A percentile compares a stretch with the other conserved stretches of the same genome.
phyloP scores from a whole-genome alignment of 2,329 filamentous ascomycete genomes.

The Byssoonygena ceratinophila region DNA sequence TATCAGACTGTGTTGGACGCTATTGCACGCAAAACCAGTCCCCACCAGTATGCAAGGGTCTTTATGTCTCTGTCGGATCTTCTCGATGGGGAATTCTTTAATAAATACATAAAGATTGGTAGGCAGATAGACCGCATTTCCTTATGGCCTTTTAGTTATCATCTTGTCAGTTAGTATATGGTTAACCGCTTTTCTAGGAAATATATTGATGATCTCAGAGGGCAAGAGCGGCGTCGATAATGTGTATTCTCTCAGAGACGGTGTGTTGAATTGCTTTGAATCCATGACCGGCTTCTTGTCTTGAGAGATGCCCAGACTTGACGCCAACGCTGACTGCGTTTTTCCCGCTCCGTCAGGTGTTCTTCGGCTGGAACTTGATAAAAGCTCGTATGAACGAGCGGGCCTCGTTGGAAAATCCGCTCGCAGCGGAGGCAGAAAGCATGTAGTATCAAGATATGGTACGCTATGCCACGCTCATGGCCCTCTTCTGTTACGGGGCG shows the following conservation, averaged over 20 bases:
- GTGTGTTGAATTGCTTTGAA: slow-evolving; percentile 33
- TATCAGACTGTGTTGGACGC: slow-evolving; percentile 46
- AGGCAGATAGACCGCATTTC: slow-evolving; percentile 16
- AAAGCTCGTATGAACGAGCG: slow-evolving; percentile 68
- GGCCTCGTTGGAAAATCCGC: slow-evolving; percentile 66
- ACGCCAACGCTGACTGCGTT: neutral
- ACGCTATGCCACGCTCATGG: no score
- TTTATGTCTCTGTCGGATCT: slow-evolving; percentile 63
- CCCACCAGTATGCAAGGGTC: slow-evolving; percentile 53
- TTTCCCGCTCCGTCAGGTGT: slow-evolving; percentile 42
- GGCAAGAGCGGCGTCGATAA: slow-evolving; percentile 61
- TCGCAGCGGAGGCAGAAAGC: slow-evolving; percentile 48
- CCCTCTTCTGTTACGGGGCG: neutral
- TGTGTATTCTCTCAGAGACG: slow-evolving; percentile 59
- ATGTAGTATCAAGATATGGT: slow-evolving; percentile 66
- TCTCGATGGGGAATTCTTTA: slow-evolving; percentile 65
- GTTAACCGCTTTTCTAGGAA: slow-evolving; percentile 43
- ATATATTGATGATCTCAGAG: slow-evolving; percentile 73
- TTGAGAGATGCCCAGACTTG: neutral
- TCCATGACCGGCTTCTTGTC: neutral
- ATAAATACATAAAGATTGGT: slow-evolving; percentile 74
- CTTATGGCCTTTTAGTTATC: neutral
- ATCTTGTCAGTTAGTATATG: neutral
- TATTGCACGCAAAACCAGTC: slow-evolving; percentile 37
- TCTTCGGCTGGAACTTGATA: slow-evolving; percentile 67